Evolutionary conservation across 495 filamentous ascomycete species (phyloP).

Genomic region (Penicillium herquei): DNA sequence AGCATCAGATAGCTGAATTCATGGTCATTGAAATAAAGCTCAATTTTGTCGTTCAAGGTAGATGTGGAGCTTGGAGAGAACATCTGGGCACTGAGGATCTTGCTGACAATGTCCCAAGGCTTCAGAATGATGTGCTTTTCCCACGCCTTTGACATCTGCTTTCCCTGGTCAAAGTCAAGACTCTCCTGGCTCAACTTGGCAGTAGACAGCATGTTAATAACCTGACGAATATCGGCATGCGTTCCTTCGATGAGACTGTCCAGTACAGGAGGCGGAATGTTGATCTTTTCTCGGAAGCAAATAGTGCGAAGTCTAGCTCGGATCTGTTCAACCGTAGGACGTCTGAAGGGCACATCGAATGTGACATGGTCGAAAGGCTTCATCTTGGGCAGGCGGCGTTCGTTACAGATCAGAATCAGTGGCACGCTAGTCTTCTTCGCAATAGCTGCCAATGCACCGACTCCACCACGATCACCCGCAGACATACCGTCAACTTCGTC

Average conservation of each 20-base stretch:
- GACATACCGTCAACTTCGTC: conserved; percentile 99
- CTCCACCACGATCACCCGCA: conserved; percentile 91
- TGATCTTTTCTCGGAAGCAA: conserved; percentile 85
- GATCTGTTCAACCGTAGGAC: conserved; percentile 85
- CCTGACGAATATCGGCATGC: conserved; percentile 91
- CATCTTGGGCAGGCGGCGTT: conserved; percentile 91
- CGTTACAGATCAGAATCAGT: conserved; percentile 97
- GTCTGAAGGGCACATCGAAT: conserved; percentile 80
- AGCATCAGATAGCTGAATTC: conserved; percentile 97
- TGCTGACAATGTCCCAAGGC: conserved; percentile 95
- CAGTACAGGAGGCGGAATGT: conserved; percentile 81
- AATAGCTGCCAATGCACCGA: conserved; percentile 87
- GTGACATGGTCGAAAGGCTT: conserved; percentile 89
- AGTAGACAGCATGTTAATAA: conserved; percentile 98
- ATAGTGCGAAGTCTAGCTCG: conserved; percentile 90
- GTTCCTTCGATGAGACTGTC: conserved; percentile 94
- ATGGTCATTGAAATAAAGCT: conserved; percentile 99
- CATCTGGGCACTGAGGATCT: conserved; percentile 84
- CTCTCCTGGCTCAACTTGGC: conserved; percentile 78
- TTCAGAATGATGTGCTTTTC: conserved; percentile 96
- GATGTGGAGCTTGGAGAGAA: conserved; percentile 78
- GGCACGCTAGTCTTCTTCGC: conserved; percentile 94
- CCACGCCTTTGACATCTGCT: conserved; percentile 95
- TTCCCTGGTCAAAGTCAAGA: conserved; percentile 79
- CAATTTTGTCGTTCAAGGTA: conserved; percentile 93